Evolutionary conservation across 2,329 filamentous ascomycete genomes (phyloP).

Genomic region (Thielaviopsis populi): DNA sequence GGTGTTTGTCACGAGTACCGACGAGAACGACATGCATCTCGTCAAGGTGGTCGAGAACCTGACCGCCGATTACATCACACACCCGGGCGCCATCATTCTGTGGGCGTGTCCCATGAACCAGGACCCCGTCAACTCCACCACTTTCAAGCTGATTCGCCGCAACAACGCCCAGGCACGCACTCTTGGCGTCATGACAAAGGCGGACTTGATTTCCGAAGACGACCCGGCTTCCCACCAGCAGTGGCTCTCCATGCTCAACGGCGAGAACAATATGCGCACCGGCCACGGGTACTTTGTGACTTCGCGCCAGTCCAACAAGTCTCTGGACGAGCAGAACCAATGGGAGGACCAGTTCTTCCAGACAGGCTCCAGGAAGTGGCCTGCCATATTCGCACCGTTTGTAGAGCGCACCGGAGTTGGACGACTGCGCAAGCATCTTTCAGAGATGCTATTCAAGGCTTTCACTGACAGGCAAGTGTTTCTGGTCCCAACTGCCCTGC

Average conservation of each 20-base stretch:
- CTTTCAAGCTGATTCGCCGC: constrained; percentile 47
- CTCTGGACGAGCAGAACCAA: constrained; percentile 35
- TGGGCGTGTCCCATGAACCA: constrained; percentile 64
- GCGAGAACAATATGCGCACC: constrained; percentile 38
- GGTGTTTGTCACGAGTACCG: constrained; percentile 55
- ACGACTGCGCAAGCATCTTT: constrained; percentile 37
- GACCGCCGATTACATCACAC: constrained; percentile 52
- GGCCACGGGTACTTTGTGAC: constrained; percentile 70
- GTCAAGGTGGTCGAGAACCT: constrained; percentile 59
- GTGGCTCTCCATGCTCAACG: constrained; percentile 49
- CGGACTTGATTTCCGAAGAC: constrained; percentile 49
- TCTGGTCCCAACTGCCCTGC: neutral
- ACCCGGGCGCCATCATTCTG: constrained; percentile 58
- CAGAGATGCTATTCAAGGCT: constrained; percentile 36
- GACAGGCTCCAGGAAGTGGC: constrained; percentile 31
- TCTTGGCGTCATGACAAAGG: constrained; percentile 71
- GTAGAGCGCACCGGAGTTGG: constrained; percentile 38
- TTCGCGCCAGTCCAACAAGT: constrained; percentile 45
- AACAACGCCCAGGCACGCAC: constrained; percentile 43
- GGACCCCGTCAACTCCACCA: constrained; percentile 61
- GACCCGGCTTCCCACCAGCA: constrained; percentile 34
- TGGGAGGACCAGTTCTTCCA: constrained; percentile 42
- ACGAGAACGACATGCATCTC: constrained; percentile 49
- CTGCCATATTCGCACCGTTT: constrained; percentile 32
- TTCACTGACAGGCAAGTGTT: constrained; percentile 36